These are phyloP conservation scores for Mytilinidion resinicola DNA, from an alignment of 495 filamentous ascomycete species.

Conservation along the genomic window DNA sequence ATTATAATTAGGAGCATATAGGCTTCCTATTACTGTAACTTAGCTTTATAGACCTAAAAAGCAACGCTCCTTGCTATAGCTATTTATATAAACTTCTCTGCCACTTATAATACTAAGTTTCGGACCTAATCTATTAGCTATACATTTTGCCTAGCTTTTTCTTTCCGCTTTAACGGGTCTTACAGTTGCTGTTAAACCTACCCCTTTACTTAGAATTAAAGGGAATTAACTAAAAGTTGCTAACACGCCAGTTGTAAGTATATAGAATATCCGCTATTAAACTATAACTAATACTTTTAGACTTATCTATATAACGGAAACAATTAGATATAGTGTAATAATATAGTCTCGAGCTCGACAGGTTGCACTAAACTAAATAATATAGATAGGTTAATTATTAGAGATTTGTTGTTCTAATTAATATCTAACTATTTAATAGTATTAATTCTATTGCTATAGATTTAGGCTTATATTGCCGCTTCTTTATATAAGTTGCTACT, in stretches of 20 bases:
- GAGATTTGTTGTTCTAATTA: not conserved
- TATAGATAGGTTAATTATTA: not conserved
- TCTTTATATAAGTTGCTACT: not conserved
- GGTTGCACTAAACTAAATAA: not conserved
- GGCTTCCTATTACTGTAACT: too few species aligned
- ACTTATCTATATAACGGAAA: not conserved
- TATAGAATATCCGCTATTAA: not conserved
- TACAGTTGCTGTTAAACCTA: too few species aligned
- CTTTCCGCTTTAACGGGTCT: too few species aligned
- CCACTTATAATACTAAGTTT: too few species aligned
- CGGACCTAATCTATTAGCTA: too few species aligned
- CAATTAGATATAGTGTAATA: not conserved
- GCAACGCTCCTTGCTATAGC: too few species aligned
- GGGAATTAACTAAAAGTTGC: not conserved
- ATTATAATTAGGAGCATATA: too few species aligned
- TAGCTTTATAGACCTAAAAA: too few species aligned
- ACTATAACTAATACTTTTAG: not conserved
- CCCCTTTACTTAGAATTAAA: not conserved
- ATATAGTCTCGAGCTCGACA: too few species aligned
- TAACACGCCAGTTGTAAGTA: not conserved
- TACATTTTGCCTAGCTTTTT: too few species aligned
- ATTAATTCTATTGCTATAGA: conserved; percentile 3
- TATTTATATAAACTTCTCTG: too few species aligned
- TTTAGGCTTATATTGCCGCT: not conserved
- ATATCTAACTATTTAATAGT: not conserved